A percentile compares a stretch with the other conserved stretches of the same genome.
Evolutionary conservation across 768 basidiomycete species (phyloP).

Genomic region (Hemileccinum rubropunctum): DNA sequence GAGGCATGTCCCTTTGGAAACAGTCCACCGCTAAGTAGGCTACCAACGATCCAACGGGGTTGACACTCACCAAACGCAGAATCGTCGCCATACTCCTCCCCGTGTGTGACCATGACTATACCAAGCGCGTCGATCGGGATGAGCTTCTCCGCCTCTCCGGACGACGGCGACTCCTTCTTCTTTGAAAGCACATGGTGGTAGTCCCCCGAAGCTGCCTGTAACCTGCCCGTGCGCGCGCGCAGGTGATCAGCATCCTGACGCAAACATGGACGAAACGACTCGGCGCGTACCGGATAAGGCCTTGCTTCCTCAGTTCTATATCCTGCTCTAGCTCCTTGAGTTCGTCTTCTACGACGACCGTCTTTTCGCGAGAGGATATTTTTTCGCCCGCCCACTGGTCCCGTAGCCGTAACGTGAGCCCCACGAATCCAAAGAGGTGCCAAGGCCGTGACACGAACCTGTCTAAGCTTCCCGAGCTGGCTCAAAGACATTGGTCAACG

Average conservation of each 20-base stretch:
- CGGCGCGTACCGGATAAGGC: slow-evolving; percentile 65
- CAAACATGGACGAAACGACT: not conserved
- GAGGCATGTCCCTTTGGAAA: slow-evolving; percentile 59
- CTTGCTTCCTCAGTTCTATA: slow-evolving; percentile 75
- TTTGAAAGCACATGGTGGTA: slow-evolving; percentile 73
- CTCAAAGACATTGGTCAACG: slow-evolving; percentile 3
- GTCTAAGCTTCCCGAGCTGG: slow-evolving; percentile 75
- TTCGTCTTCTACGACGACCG: slow-evolving; percentile 64
- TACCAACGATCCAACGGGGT: slow-evolving; percentile 3
- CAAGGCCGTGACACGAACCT: slow-evolving; percentile 43
- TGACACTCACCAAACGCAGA: slow-evolving; percentile 60
- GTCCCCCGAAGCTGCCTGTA: slow-evolving; percentile 66
- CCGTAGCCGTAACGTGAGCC: slow-evolving; percentile 19
- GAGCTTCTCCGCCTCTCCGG: slow-evolving; percentile 66
- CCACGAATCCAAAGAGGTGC: not conserved
- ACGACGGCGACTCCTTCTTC: slow-evolving; percentile 64
- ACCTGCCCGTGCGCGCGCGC: slow-evolving; percentile 39
- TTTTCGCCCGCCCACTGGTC: slow-evolving; percentile 85
- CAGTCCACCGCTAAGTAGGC: not conserved
- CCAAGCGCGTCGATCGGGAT: slow-evolving; percentile 77
- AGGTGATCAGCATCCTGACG: not conserved
- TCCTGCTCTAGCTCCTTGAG: slow-evolving; percentile 81
- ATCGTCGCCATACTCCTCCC: slow-evolving; percentile 76
- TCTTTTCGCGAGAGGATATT: slow-evolving; percentile 82
- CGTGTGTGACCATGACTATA: slow-evolving; percentile 82